phyloP scores from a whole-genome alignment of 2,329 filamentous ascomycete genomes.

The Xylariaceae sp. region DNA sequence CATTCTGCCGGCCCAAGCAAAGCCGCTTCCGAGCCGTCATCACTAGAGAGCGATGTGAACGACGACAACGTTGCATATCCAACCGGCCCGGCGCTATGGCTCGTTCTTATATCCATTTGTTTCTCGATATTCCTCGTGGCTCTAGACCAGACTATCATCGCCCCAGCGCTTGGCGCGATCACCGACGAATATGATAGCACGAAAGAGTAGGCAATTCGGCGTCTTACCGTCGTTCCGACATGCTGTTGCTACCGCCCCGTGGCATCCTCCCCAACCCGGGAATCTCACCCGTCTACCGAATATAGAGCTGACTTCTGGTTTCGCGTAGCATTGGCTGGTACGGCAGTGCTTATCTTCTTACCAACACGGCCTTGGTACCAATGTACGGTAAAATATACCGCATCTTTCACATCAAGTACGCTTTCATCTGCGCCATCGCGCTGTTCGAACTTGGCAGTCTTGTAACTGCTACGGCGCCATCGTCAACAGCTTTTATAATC shows the following conservation, averaged over 20 bases:
- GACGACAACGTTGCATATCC: constrained; percentile 18
- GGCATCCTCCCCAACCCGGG: background rate
- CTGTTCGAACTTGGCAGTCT: constrained; percentile 39
- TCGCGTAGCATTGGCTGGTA: constrained; percentile 30
- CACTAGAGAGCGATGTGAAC: background rate
- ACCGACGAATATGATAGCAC: constrained; percentile 13
- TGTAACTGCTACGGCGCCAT: constrained; percentile 38
- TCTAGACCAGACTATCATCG: constrained; percentile 26
- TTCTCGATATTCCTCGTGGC: constrained; percentile 25
- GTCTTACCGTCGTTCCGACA: background rate
- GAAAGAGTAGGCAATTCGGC: background rate
- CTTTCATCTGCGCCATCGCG: constrained; percentile 31
- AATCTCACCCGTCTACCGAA: background rate
- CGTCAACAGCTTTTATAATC: constrained; percentile 37
- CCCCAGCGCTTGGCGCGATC: constrained; percentile 26
- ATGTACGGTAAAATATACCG: constrained; percentile 39
- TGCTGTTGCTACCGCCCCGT: background rate
- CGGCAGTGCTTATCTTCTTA: constrained; percentile 36
- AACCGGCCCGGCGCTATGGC: constrained; percentile 18
- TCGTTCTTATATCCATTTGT: constrained; percentile 22
- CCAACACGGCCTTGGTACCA: constrained; percentile 36
- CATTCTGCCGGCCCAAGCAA: background rate
- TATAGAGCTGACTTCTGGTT: background rate
- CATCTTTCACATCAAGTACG: constrained; percentile 35
- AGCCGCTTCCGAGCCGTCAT: background rate